A percentile compares a stretch with the other conserved stretches of the same genome.
Evolutionary conservation across 116 monocot species (phyloP).

Genomic region (Posidonia oceanica): DNA sequence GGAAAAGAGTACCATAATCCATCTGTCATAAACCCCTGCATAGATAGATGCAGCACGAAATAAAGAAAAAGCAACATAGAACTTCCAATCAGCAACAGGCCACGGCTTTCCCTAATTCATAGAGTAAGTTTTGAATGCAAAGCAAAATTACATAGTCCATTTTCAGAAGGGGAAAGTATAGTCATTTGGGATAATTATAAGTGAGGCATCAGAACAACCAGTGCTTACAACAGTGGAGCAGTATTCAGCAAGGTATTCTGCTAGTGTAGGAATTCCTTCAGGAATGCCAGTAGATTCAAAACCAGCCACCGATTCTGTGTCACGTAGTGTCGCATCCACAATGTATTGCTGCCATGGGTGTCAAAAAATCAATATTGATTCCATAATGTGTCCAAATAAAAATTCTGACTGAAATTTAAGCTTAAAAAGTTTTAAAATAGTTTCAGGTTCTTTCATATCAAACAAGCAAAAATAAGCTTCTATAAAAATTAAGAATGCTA

Average conservation of each 20-base stretch:
- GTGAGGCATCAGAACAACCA: neutral
- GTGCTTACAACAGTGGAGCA: conserved; percentile 71
- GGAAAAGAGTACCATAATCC: conserved; percentile 53
- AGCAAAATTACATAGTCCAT: neutral
- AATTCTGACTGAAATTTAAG: neutral
- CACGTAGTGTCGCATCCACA: conserved; percentile 18
- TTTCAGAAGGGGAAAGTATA: neutral
- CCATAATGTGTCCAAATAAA: neutral
- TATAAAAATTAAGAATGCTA: too few relatives aligned
- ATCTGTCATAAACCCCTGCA: conserved; percentile 90
- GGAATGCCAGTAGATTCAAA: conserved; percentile 50
- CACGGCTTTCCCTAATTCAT: conserved; percentile 68
- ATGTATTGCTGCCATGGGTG: conserved; percentile 43
- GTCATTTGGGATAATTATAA: neutral
- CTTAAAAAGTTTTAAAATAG: neutral
- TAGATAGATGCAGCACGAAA: conserved; percentile 82
- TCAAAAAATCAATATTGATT: neutral
- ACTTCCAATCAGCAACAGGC: conserved; percentile 89
- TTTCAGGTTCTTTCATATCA: too few relatives aligned
- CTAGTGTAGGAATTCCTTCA: conserved; percentile 81
- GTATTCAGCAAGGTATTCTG: conserved; percentile 79
- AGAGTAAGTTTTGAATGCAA: neutral
- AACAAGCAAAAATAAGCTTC: too few relatives aligned
- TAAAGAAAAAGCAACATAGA: conserved; percentile 83
- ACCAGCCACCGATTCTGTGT: conserved; percentile 30